A percentile compares a stretch with the other conserved stretches of the same genome.
Evolutionary conservation across 2,329 filamentous ascomycete genomes (phyloP).

Genomic region (Pseudopithomyces maydicus): DNA sequence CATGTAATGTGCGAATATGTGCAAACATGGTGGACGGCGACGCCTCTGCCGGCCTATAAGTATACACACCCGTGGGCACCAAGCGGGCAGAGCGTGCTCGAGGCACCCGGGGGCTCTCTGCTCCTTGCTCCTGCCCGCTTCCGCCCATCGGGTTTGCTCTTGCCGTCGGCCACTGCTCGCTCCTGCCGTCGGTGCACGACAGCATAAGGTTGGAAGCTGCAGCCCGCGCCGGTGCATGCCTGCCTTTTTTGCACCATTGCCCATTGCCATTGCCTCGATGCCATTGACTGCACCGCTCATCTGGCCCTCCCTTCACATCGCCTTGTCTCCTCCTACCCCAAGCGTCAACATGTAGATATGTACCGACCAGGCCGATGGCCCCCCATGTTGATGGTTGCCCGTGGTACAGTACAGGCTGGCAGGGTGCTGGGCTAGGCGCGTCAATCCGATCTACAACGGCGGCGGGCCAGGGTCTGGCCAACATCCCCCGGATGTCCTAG

Average conservation of each 20-base stretch:
- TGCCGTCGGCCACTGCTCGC: slow-evolving; percentile 1
- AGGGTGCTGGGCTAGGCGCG: background rate
- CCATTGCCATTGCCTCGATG: too few relatives aligned
- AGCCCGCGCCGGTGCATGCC: background rate
- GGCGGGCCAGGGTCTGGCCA: slow-evolving; percentile 4
- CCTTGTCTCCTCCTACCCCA: too few relatives aligned
- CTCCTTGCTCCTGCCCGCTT: background rate
- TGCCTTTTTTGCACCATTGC: background rate
- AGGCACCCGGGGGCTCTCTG: background rate
- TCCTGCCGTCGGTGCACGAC: background rate
- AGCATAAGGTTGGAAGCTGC: slow-evolving; percentile 4
- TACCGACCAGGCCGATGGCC: too few relatives aligned
- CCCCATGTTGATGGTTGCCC: background rate
- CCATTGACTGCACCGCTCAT: too few relatives aligned
- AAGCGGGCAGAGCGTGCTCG: background rate
- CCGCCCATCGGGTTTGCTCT: background rate
- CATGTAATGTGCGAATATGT: background rate
- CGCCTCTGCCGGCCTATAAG: too few relatives aligned
- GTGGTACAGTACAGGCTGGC: slow-evolving; percentile 1
- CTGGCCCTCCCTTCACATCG: too few relatives aligned
- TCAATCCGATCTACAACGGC: slow-evolving; percentile 6
- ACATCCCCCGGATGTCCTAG: background rate
- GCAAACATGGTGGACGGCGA: too few relatives aligned
- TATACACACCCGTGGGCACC: background rate
- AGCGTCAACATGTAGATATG: too few relatives aligned